Percentiles rank a stretch among this genome's conserved stretches.
Evolutionary conservation across 1,139 yeast species (phyloP).

Genomic region (Wickerhamomyces sp.): DNA sequence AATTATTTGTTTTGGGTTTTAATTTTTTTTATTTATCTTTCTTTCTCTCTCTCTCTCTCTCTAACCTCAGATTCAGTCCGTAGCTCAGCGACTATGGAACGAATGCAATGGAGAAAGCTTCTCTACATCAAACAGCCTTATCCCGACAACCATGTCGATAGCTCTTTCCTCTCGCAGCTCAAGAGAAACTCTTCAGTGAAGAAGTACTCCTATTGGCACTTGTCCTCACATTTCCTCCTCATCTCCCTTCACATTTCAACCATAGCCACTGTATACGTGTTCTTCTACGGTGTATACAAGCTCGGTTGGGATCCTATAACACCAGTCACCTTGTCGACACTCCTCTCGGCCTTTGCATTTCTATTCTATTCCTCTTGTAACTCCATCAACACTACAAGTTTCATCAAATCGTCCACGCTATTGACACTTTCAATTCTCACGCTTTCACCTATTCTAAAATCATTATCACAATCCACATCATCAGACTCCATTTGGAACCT

Average conservation of each 20-base stretch:
- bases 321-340: constrained; percentile 21
- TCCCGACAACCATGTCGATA: constrained; percentile 89
- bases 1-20: no score
- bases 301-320: constrained; percentile 15
- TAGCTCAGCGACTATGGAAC: no score
- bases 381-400: no score
- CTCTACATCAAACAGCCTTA: constrained; percentile 85
- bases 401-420: constrained; percentile 59
- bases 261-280: constrained; percentile 52
- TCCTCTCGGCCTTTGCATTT: constrained; percentile 31
- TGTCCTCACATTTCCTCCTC: constrained; percentile 64
- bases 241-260: constrained; percentile 63
- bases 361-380: no score
- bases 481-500: constrained; percentile 96
- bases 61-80: no score
- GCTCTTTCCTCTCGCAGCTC: constrained; percentile 71
- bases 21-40: no score
- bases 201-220: constrained; percentile 56
- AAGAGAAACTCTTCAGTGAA: constrained; percentile 73
- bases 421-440: constrained; percentile 69
- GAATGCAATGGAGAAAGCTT: constrained; percentile 80
- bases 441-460: constrained; percentile 83
- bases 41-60: no score
- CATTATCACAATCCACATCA: constrained; percentile 82
- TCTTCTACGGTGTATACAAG: constrained; percentile 56